These are phyloP conservation scores for Xerophyta viscosa DNA, from an alignment of 106 monocot genomes.

Conservation along the genomic window DNA sequence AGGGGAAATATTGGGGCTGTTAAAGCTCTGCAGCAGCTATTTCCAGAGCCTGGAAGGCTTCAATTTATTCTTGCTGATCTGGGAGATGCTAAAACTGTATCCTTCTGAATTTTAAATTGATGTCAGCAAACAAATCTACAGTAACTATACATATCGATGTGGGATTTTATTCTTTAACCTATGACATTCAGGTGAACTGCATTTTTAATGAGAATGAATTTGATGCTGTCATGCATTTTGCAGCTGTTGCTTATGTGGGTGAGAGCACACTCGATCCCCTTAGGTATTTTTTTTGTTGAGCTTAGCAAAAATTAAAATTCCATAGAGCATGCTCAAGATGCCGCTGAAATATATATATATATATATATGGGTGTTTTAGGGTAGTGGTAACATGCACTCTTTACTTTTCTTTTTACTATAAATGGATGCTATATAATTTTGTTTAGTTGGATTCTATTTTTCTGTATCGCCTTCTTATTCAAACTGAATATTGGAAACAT, in stretches of 20 bases:
- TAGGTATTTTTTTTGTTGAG: conserved; percentile 28
- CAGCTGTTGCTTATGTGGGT: conserved; percentile 48
- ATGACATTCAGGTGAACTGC: conserved; percentile 22
- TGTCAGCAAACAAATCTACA: too few species aligned
- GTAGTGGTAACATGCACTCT: too few species aligned
- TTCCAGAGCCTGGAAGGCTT: conserved; percentile 50
- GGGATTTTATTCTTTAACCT: conserved; percentile 24
- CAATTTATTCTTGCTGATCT: conserved; percentile 68
- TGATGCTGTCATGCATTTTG: conserved; percentile 56
- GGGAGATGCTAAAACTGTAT: conserved; percentile 64
- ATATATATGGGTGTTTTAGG: too few species aligned
- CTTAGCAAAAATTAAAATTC: too few species aligned
- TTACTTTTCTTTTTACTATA: too few species aligned
- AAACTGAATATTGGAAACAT: too few species aligned
- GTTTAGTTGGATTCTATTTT: too few species aligned
- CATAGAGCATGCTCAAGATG: too few species aligned
- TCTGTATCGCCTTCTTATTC: too few species aligned
- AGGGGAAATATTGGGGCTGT: conserved; percentile 69
- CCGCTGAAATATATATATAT: too few species aligned
- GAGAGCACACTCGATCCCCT: conserved; percentile 52
- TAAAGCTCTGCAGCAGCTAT: conserved; percentile 59
- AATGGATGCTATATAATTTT: too few species aligned
- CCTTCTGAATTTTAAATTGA: conserved; percentile 4
- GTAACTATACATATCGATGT: too few species aligned
- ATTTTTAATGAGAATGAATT: conserved; percentile 45